phyloP scores from a whole-genome alignment of 225 moss, liverwort and hornwort genomes.

The Thuidium tamariscinum region DNA sequence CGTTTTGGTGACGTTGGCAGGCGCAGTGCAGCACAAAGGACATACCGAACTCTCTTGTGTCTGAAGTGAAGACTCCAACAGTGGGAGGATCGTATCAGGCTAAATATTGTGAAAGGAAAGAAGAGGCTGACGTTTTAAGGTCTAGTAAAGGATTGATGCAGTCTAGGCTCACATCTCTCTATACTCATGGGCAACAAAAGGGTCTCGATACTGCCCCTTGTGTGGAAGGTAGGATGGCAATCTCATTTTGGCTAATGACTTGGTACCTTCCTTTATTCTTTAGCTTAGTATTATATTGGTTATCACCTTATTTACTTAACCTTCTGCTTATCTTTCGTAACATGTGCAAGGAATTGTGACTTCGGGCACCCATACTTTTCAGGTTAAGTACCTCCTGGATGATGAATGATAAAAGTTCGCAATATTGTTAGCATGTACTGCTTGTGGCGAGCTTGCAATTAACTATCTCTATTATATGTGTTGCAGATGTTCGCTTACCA shows the following conservation, averaged over 20 bases:
- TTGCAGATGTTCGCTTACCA: conserved; percentile 19
- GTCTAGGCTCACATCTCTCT: conserved; percentile 53
- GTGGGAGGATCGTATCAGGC: conserved; percentile 8
- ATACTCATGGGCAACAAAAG: conserved; percentile 34
- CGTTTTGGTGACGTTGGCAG: conserved; percentile 26
- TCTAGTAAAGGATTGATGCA: conserved; percentile 39
- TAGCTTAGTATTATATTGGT: neutral
- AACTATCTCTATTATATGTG: neutral
- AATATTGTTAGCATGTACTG: neutral
- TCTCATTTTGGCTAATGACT: neutral
- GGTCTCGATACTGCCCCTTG: conserved; percentile 6
- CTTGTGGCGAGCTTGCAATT: neutral
- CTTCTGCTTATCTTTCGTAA: neutral
- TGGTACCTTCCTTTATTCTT: neutral
- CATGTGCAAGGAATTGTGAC: neutral
- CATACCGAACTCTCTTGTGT: conserved; percentile 13
- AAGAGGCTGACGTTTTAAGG: conserved; percentile 15
- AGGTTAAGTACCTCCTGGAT: neutral
- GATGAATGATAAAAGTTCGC: neutral
- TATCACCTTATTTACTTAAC: neutral
- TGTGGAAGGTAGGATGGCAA: conserved; percentile 24
- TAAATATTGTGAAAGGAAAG: conserved; percentile 5
- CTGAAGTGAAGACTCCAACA: conserved; percentile 9
- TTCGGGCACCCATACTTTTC: neutral
- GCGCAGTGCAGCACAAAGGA: conserved; percentile 34